Percentiles rank a stretch among this genome's conserved stretches.
Conservation (phyloP, 176 grass and related monocot species). For the Lolium rigidum region DNA sequence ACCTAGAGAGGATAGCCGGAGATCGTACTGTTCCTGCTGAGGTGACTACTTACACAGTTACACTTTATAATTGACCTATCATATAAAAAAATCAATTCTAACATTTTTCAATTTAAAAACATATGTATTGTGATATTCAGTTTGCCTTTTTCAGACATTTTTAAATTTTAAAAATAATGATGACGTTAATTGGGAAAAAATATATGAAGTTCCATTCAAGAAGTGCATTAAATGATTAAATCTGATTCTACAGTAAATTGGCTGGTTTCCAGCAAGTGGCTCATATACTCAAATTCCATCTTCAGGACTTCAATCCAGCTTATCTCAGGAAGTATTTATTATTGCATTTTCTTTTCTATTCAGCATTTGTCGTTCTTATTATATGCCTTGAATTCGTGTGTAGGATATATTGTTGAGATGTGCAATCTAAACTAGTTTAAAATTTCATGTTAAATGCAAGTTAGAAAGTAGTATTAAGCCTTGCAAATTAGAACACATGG, state of each 20-base stretch:
- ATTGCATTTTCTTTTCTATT: not conserved
- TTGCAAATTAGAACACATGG: constrained; percentile 1
- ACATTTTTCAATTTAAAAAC: constrained; percentile 1
- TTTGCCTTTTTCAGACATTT: not conserved
- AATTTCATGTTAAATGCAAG: not conserved
- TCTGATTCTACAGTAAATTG: constrained; percentile 23
- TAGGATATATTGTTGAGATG: constrained; percentile 2
- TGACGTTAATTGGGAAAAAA: not conserved
- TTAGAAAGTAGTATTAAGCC: constrained; percentile 9
- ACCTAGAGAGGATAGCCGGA: constrained; percentile 81
- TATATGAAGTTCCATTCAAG: not conserved
- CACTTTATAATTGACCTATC: not conserved
- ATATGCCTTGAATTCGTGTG: not conserved
- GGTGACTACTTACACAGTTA: constrained; percentile 57
- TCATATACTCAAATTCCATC: constrained; percentile 5
- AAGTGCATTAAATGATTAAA: constrained; percentile 3
- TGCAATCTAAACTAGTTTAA: constrained; percentile 2
- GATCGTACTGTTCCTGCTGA: constrained; percentile 92
- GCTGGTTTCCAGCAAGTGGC: constrained; percentile 11
- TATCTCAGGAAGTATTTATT: constrained; percentile 19
- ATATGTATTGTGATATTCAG: not conserved
- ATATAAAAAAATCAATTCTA: not conserved
- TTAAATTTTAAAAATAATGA: constrained; percentile 20
- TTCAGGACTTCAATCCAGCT: constrained; percentile 27
- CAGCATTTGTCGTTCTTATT: not conserved